Evolutionary conservation across 2,329 filamentous ascomycete genomes (phyloP).

Genomic region (Fusarium sp.): DNA sequence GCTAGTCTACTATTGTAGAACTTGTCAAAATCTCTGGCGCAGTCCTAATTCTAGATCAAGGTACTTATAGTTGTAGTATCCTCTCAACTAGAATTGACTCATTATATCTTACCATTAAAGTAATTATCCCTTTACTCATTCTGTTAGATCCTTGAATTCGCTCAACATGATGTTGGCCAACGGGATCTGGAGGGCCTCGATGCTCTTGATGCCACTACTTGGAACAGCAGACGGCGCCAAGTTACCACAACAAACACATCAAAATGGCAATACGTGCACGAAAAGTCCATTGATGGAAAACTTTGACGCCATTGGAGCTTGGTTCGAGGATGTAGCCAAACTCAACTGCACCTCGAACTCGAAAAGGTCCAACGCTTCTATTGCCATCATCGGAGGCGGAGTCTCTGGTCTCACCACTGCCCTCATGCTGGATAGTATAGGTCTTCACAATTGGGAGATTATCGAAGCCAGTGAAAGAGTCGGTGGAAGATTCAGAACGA

Average conservation of each 20-base stretch:
- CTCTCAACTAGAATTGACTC: too few species aligned
- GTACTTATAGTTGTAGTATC: too few species aligned
- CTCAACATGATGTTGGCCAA: neutral
- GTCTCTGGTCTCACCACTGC: slow-evolving; percentile 76
- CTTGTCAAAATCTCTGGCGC: neutral
- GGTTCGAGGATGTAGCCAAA: slow-evolving; percentile 18
- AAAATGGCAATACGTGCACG: accelerated
- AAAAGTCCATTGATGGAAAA: slow-evolving; percentile 1
- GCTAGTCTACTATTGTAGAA: neutral
- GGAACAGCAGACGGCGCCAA: neutral
- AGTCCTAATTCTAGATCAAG: too few species aligned
- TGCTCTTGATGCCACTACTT: neutral
- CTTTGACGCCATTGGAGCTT: slow-evolving; percentile 25
- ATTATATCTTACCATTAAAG: too few species aligned
- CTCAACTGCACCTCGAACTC: slow-evolving; percentile 6
- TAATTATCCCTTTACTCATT: too few species aligned
- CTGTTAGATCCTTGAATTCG: neutral
- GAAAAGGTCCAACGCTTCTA: slow-evolving; percentile 30
- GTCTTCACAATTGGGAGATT: slow-evolving; percentile 73
- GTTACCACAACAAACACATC: neutral
- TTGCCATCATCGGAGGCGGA: slow-evolving; percentile 76
- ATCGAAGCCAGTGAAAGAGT: slow-evolving; percentile 73
- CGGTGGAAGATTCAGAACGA: slow-evolving; percentile 75
- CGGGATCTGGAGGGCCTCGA: neutral
- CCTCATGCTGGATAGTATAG: slow-evolving; percentile 64